A percentile compares a stretch with the other conserved stretches of the same genome.
These are phyloP conservation scores for Yarrowia hollandica DNA, from an alignment of 805 yeast genomes.

Conservation along the genomic window DNA sequence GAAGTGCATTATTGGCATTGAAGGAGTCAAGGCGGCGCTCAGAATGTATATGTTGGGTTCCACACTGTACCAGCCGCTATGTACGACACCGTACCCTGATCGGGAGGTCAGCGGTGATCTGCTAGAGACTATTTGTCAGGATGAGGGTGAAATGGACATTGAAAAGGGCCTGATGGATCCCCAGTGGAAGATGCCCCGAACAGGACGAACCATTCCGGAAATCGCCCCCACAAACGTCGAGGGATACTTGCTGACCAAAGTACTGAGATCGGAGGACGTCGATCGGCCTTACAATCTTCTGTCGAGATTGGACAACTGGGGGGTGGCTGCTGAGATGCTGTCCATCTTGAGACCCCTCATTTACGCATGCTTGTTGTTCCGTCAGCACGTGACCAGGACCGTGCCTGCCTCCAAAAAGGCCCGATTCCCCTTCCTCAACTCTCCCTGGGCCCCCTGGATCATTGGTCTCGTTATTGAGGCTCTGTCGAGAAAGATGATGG, in stretches of 20 bases:
- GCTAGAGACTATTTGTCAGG: slow-evolving; percentile 30
- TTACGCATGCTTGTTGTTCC: slow-evolving; percentile 42
- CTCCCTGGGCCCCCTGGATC: slow-evolving; percentile 46
- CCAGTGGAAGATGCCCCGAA: slow-evolving; percentile 37
- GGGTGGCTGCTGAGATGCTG: slow-evolving; percentile 40
- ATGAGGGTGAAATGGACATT: slow-evolving; percentile 10
- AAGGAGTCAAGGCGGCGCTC: slow-evolving; percentile 39
- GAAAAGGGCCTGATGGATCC: slow-evolving; percentile 16
- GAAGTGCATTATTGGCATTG: slow-evolving; percentile 39
- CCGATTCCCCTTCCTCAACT: slow-evolving; percentile 29
- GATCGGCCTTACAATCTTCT: slow-evolving; percentile 40
- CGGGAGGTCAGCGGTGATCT: slow-evolving; percentile 42
- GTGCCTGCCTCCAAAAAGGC: slow-evolving; percentile 9
- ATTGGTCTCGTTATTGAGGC: slow-evolving; percentile 42
- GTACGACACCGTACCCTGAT: slow-evolving; percentile 40
- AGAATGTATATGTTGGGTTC: slow-evolving; percentile 39
- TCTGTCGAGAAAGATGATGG: slow-evolving; percentile 38
- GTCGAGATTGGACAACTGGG: slow-evolving; percentile 34
- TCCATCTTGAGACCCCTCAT: slow-evolving; percentile 45
- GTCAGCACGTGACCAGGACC: slow-evolving; percentile 23
- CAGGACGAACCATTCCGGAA: slow-evolving; percentile 34
- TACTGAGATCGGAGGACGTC: slow-evolving; percentile 41
- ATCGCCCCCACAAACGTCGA: slow-evolving; percentile 33
- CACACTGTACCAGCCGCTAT: slow-evolving; percentile 38
- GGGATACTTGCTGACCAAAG: slow-evolving; percentile 36